These are phyloP conservation scores for Diplodia sapinea DNA, from an alignment of 2,329 filamentous ascomycete genomes.

Conservation along the genomic window DNA sequence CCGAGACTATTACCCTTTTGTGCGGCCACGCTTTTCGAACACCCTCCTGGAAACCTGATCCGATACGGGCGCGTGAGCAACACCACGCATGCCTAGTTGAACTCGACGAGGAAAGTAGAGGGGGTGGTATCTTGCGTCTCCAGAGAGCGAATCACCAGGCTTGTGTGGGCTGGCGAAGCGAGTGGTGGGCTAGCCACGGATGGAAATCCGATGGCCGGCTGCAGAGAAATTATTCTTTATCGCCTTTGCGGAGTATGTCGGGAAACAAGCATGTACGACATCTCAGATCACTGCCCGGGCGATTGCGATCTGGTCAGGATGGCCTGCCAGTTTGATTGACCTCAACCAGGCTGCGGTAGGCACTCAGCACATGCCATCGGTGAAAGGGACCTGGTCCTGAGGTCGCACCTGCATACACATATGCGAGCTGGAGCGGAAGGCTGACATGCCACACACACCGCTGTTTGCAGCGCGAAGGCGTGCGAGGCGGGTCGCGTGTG, in stretches of 20 bases:
- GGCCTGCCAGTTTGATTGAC: background rate
- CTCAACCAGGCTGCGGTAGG: constrained; percentile 9
- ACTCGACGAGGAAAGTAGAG: background rate
- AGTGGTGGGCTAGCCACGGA: constrained; percentile 16
- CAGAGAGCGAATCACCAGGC: background rate
- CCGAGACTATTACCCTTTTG: too few species aligned
- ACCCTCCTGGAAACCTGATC: too few species aligned
- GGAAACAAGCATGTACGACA: background rate
- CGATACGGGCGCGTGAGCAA: too few species aligned
- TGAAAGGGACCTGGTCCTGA: background rate
- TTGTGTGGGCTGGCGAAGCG: constrained; percentile 24
- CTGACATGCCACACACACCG: constrained; percentile 21
- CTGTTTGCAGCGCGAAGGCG: constrained; percentile 1
- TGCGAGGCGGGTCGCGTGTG: background rate
- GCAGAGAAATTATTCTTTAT: background rate
- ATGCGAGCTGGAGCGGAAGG: constrained; percentile 3
- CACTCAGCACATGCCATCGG: constrained; percentile 2
- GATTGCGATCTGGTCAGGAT: background rate
- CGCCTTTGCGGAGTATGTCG: background rate
- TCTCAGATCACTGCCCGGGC: too few species aligned
- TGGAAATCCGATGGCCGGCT: constrained; percentile 24
- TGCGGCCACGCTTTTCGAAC: background rate
- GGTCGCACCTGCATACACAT: constrained; percentile 1
- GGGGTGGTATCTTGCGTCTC: background rate
- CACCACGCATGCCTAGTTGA: constrained; percentile 3